Percentiles rank a stretch among this genome's conserved stretches.
phyloP scores from a whole-genome alignment of 345 rosid species.

The Eucalyptus pauciflora region DNA sequence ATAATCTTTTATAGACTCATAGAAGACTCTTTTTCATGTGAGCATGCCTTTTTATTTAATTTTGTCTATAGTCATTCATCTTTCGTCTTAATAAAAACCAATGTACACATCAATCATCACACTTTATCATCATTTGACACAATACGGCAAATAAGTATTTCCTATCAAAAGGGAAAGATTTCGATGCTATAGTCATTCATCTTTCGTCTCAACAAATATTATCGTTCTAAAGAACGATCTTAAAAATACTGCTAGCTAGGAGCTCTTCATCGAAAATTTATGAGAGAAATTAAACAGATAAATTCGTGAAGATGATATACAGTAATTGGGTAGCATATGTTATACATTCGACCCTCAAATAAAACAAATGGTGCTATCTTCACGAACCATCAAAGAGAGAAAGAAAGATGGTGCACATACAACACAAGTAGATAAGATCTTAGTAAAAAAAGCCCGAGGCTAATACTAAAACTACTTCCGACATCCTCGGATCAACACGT shows the following conservation, averaged over 20 bases:
- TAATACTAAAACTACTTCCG: background rate
- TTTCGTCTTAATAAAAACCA: too few relatives aligned
- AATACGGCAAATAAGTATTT: background rate
- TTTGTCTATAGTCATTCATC: background rate
- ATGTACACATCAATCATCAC: background rate
- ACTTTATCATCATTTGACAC: rapidly evolving
- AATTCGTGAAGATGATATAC: rapidly evolving
- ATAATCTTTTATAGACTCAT: background rate
- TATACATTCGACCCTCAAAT: rapidly evolving
- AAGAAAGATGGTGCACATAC: background rate
- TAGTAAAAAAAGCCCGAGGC: background rate
- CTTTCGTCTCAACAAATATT: background rate
- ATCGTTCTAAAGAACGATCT: rapidly evolving
- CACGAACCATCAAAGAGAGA: background rate
- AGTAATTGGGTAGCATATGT: background rate
- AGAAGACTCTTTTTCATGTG: background rate
- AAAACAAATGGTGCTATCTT: background rate
- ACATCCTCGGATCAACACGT: background rate
- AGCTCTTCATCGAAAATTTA: background rate
- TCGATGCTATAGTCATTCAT: background rate
- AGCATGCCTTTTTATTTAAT: background rate
- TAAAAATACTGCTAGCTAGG: background rate
- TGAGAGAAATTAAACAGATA: background rate
- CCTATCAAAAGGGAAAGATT: background rate
- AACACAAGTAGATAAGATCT: background rate